A percentile compares a stretch with the other conserved stretches of the same genome.
Conservation (phyloP, 1,284 basidiomycete species). For the Paramarasmius palmivorus region DNA sequence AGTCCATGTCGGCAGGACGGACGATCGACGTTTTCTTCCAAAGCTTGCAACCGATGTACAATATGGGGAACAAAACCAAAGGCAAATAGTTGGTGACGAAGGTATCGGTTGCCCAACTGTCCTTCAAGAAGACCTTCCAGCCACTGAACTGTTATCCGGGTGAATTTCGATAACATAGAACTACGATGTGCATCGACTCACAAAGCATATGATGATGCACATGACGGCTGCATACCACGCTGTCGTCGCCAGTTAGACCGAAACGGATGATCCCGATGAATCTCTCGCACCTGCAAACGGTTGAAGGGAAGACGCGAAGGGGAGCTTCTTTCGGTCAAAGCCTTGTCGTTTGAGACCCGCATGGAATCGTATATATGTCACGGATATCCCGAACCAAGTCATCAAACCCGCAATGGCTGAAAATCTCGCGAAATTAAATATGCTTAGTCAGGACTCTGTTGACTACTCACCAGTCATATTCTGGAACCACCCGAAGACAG, state of each 20-base stretch:
- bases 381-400: slow-evolving; percentile 83
- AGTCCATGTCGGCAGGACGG: slow-evolving; percentile 72
- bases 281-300: too few species aligned
- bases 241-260: too few species aligned
- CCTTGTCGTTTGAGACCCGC: slow-evolving; percentile 76
- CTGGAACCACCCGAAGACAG: slow-evolving; percentile 77
- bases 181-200: slow-evolving; percentile 37
- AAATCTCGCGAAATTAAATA: slow-evolving; percentile 37
- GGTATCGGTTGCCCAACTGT: slow-evolving; percentile 54
- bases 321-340: slow-evolving; percentile 63
- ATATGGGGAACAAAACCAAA: slow-evolving; percentile 69
- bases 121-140: slow-evolving; percentile 75
- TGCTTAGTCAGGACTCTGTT: slow-evolving; percentile 23
- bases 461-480: slow-evolving; percentile 56
- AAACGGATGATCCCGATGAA: too few species aligned
- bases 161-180: neutral
- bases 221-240: slow-evolving; percentile 64
- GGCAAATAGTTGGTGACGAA: slow-evolving; percentile 85
- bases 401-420: slow-evolving; percentile 52
- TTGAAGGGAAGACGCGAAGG: slow-evolving; percentile 63
- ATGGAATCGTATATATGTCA: slow-evolving; percentile 83
- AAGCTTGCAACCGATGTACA: slow-evolving; percentile 64
- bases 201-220: slow-evolving; percentile 66
- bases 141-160: slow-evolving; percentile 60
- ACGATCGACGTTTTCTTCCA: slow-evolving; percentile 48